Evolutionary conservation across 768 basidiomycete species (phyloP), one percentile per base, ranked within the genome.

Genomic region (Boletales sp.): DNA sequence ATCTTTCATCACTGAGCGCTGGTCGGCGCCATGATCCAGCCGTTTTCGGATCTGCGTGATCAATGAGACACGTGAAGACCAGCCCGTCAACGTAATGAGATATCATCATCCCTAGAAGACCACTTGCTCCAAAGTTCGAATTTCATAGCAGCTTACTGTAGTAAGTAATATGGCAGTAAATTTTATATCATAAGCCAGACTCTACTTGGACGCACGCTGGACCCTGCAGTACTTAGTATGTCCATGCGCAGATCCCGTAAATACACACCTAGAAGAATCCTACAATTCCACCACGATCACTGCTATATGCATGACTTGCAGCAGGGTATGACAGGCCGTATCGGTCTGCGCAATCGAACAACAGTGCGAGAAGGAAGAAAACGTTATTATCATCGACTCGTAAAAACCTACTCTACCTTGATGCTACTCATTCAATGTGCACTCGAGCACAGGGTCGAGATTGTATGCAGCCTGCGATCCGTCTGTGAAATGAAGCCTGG

Each of bases 121-220:
- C 34, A 5, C 34, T 53, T 65, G 54, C 42, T 72, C 68, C 35
- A 64, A 58, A 19, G 69, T 68, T 53, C 70, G 67, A 45, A 73
- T 65, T 59, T 75, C 72, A 62, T 68, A 69, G 55, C 62, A 67
- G 47, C 61, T 63, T 69, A n/a, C n/a, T n/a, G n/a, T n/a, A 40
- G 46, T 46, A 42, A 36, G 50, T 53, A 59, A 65, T 63, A 52
- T 24, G 38, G 56, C 45, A 47, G 50, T 55, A 50, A 42, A 42
- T 35, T 7, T 43, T 45, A 44, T 43, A 47, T 40, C 52, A 45
- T 50, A 45, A 50, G 32, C 47, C 47, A 15, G 39, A 49, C 52
- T 50, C 50, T 47, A 56, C 43, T 14, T 5, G 41, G 32, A 41
- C 51, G 39, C 59, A 65, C 63, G 57, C 59, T 62, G 59, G 32